These are phyloP conservation scores for Lippia alba DNA, from an alignment of 305 asterid species.

Conservation along the genomic window DNA sequence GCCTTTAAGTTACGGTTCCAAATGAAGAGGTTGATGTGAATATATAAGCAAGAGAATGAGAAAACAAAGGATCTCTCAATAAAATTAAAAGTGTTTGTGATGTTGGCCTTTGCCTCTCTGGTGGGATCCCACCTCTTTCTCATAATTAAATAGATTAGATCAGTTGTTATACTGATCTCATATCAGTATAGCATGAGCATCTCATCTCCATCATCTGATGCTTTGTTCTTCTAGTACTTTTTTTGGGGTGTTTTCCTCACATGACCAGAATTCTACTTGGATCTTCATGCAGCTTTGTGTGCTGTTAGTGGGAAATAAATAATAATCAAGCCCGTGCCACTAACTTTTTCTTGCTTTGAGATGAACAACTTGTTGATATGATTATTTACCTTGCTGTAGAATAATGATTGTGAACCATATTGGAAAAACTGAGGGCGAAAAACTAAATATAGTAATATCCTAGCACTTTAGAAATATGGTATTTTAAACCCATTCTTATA, in stretches of 20 bases:
- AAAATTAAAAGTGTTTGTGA: slow-evolving; percentile 44
- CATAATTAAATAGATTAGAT: slow-evolving; percentile 44
- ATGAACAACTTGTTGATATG: slow-evolving; percentile 35
- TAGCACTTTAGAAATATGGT: slow-evolving; percentile 33
- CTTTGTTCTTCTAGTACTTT: slow-evolving; percentile 34
- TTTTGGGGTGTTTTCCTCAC: slow-evolving; percentile 17
- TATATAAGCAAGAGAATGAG: slow-evolving; percentile 52
- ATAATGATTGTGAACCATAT: slow-evolving; percentile 39
- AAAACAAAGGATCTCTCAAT: slow-evolving; percentile 45
- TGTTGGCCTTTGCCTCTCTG: slow-evolving; percentile 51
- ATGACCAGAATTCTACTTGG: slow-evolving; percentile 39
- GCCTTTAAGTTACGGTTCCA: slow-evolving; percentile 51
- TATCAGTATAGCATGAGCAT: slow-evolving; percentile 38
- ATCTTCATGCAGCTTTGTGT: slow-evolving; percentile 40
- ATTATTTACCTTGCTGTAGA: slow-evolving; percentile 24
- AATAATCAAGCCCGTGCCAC: slow-evolving; percentile 47
- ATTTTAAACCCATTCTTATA: slow-evolving; percentile 4
- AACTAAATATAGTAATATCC: slow-evolving; percentile 37
- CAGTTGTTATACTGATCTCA: slow-evolving; percentile 54
- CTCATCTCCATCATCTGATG: slow-evolving; percentile 36
- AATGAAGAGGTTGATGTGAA: slow-evolving; percentile 59
- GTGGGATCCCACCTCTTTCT: slow-evolving; percentile 64
- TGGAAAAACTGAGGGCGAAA: slow-evolving; percentile 29
- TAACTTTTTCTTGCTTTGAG: slow-evolving; percentile 11
- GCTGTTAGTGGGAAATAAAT: slow-evolving; percentile 51